Conservation (phyloP, 1,284 basidiomycete species). For the Cryptococcus sp. region DNA sequence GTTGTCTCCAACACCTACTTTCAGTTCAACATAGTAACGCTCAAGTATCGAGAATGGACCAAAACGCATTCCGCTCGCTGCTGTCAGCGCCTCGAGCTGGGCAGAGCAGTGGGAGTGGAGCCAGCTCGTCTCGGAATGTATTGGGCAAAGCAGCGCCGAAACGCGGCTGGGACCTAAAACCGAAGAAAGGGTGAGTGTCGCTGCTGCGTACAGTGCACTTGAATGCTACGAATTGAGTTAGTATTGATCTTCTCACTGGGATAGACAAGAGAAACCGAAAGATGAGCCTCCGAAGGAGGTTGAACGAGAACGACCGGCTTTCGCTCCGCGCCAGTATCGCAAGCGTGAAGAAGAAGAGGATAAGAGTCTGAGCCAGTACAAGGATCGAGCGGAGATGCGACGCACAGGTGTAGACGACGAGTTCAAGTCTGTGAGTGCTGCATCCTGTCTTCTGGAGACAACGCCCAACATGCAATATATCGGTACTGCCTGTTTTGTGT, state of each 20-base stretch:
- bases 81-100: constrained; percentile 35
- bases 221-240: not conserved
- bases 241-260: constrained; percentile 1
- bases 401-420: constrained; percentile 49
- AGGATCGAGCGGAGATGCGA: constrained; percentile 51
- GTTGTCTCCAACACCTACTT: no score
- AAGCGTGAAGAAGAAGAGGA: constrained; percentile 29
- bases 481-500: not conserved
- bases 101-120: constrained; percentile 2
- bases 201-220: not conserved
- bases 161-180: constrained; percentile 42
- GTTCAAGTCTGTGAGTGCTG: constrained; percentile 41
- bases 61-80: constrained; percentile 49
- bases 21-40: no score
- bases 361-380: constrained; percentile 34
- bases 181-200: constrained; percentile 31
- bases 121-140: constrained; percentile 28
- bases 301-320: constrained; percentile 22
- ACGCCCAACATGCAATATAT: not conserved
- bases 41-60: not conserved
- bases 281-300: constrained; percentile 17
- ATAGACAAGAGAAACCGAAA: constrained; percentile 19
- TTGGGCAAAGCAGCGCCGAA: constrained; percentile 41
- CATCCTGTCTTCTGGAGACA: not conserved
- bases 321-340: constrained; percentile 39